phyloP scores from a whole-genome alignment of 1,284 basidiomycete species.

The Schizophyllum commune region DNA sequence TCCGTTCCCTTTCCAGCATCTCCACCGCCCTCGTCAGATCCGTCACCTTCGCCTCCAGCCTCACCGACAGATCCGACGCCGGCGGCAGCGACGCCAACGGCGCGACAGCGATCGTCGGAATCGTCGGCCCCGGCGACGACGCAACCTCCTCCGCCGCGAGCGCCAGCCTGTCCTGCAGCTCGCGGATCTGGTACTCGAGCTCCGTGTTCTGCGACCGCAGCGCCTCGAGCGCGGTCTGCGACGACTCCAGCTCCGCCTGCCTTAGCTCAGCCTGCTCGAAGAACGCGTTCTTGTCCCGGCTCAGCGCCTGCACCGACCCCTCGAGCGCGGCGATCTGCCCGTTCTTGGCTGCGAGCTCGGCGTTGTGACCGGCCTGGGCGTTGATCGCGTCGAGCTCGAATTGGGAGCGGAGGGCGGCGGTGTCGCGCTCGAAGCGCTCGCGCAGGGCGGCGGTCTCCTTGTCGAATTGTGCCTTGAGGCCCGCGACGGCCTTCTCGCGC shows the following conservation, averaged over 20 bases:
- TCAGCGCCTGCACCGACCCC: slow-evolving; percentile 56
- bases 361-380: slow-evolving; percentile 61
- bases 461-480: slow-evolving; percentile 68
- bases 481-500: slow-evolving; percentile 63
- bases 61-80: slow-evolving; percentile 74
- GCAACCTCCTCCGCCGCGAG: slow-evolving; percentile 68
- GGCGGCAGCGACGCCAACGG: slow-evolving; percentile 45
- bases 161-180: slow-evolving; percentile 62
- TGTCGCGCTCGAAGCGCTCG: slow-evolving; percentile 71
- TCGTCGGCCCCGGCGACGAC: slow-evolving; percentile 18
- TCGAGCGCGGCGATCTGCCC: slow-evolving; percentile 67
- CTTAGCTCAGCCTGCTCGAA: slow-evolving; percentile 82
- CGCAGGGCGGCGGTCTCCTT: slow-evolving; percentile 57
- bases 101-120: slow-evolving; percentile 38
- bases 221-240: slow-evolving; percentile 64
- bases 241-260: slow-evolving; percentile 82
- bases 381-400: slow-evolving; percentile 72
- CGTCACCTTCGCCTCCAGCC: slow-evolving; percentile 67
- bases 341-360: slow-evolving; percentile 57
- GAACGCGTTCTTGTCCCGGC: slow-evolving; percentile 64
- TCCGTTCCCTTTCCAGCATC: slow-evolving; percentile 63
- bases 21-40: slow-evolving; percentile 57
- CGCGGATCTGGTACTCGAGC: slow-evolving; percentile 78
- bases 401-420: slow-evolving; percentile 56
- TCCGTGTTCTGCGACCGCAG: slow-evolving; percentile 75